Conservation (phyloP, 2,329 filamentous ascomycete genomes). For the Xylariaceae sp. region DNA sequence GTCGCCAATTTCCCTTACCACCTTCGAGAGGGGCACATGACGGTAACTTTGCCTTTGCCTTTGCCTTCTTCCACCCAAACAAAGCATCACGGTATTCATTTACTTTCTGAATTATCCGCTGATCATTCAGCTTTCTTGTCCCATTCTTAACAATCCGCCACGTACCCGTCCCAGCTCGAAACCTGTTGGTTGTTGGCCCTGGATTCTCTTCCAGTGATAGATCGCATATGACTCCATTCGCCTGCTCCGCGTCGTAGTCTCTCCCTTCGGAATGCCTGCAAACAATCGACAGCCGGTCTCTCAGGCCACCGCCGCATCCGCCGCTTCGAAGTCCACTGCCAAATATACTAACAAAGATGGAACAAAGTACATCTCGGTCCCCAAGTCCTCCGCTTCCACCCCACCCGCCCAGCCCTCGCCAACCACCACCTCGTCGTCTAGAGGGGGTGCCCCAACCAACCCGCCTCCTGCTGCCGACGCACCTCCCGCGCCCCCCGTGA, state of each 20-base stretch:
- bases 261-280: slow-evolving; percentile 49
- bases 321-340: slow-evolving; percentile 55
- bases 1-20: slow-evolving; percentile 20
- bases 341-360: slow-evolving; percentile 71
- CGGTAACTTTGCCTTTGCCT: no score
- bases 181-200: slow-evolving; percentile 20
- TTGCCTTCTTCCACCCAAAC: slow-evolving; percentile 5
- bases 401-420: slow-evolving; percentile 60
- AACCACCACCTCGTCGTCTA: slow-evolving; percentile 43
- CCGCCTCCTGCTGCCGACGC: slow-evolving; percentile 29
- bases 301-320: slow-evolving; percentile 54
- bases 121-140: slow-evolving; percentile 3
- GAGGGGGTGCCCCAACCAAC: slow-evolving; percentile 40
- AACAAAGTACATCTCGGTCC: slow-evolving; percentile 69
- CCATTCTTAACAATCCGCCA: not conserved
- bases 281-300: slow-evolving; percentile 55
- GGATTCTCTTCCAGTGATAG: slow-evolving; percentile 20
- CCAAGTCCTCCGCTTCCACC: slow-evolving; percentile 54
- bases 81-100: slow-evolving; percentile 3
- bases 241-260: slow-evolving; percentile 27
- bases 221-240: slow-evolving; percentile 29
- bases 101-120: not conserved
- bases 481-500: slow-evolving; percentile 58
- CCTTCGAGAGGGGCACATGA: slow-evolving; percentile 20
- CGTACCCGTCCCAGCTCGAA: slow-evolving; percentile 5